These are phyloP conservation scores for Carpinus viminea DNA, from an alignment of 306 rosid species.

Conservation along the genomic window DNA sequence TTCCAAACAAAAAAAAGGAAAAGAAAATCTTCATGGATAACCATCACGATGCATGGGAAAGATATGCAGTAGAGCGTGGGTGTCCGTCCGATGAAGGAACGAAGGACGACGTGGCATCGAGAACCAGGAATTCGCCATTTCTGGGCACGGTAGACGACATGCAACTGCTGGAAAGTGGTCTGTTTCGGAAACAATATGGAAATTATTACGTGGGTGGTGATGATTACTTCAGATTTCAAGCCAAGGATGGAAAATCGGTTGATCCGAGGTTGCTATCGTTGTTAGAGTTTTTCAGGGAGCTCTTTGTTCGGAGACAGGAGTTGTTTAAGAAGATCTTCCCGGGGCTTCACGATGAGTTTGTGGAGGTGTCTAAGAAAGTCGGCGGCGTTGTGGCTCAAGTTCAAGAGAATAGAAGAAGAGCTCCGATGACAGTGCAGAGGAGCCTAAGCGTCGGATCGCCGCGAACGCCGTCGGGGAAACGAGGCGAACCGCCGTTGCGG, in stretches of 20 bases:
- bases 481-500: not conserved
- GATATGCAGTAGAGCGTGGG: not conserved
- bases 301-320: slow-evolving; percentile 34
- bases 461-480: not conserved
- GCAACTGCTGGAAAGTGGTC: slow-evolving; percentile 29
- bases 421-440: not conserved
- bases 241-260: slow-evolving; percentile 22
- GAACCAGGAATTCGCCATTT: not conserved
- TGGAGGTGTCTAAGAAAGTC: slow-evolving; percentile 28
- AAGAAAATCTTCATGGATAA: not conserved
- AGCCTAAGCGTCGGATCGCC: not conserved
- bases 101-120: not conserved
- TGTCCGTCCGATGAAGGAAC: not conserved
- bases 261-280: slow-evolving; percentile 35
- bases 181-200: slow-evolving; percentile 15
- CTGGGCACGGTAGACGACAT: slow-evolving; percentile 23
- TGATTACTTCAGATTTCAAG: slow-evolving; percentile 26
- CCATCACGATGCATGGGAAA: not conserved
- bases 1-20: not conserved
- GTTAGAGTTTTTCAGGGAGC: slow-evolving; percentile 45
- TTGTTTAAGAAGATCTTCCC: slow-evolving; percentile 37
- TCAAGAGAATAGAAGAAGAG: not conserved
- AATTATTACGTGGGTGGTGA: slow-evolving; percentile 1
- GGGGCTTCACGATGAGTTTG: slow-evolving; percentile 10
- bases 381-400: not conserved